These are phyloP conservation scores for Adiantum capillusveneris DNA, from an alignment of 75 land plant genomes.

Conservation along the genomic window DNA sequence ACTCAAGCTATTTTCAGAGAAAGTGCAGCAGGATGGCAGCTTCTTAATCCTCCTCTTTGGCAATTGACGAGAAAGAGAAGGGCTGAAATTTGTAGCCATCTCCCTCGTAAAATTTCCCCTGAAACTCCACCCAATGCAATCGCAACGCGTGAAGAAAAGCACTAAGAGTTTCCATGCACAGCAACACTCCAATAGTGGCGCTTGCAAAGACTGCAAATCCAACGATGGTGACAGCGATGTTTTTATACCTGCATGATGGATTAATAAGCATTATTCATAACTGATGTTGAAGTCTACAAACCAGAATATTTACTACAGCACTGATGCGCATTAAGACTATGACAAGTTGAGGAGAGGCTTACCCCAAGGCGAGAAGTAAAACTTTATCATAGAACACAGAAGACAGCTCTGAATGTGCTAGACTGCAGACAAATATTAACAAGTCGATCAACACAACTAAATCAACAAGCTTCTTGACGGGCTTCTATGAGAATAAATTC, in stretches of 20 bases:
- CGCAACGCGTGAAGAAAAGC: slow-evolving; percentile 92
- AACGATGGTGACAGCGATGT: slow-evolving; percentile 45
- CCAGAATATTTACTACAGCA: not conserved
- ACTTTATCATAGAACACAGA: slow-evolving; percentile 93
- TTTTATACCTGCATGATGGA: slow-evolving; percentile 46
- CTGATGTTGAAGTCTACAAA: not conserved
- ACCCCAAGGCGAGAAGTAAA: slow-evolving; percentile 89
- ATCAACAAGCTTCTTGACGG: not conserved
- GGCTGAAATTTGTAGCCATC: slow-evolving; percentile 90
- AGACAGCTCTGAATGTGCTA: slow-evolving; percentile 95
- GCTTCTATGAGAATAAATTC: too few species aligned
- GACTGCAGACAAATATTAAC: slow-evolving; percentile 33
- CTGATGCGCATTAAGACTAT: not conserved
- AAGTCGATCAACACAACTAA: not conserved
- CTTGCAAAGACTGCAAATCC: slow-evolving; percentile 70
- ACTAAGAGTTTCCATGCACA: slow-evolving; percentile 88
- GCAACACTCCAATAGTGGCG: slow-evolving; percentile 79
- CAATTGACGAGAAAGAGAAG: slow-evolving; percentile 58
- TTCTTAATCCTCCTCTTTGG: slow-evolving; percentile 63
- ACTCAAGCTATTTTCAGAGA: too few species aligned
- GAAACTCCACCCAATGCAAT: slow-evolving; percentile 93
- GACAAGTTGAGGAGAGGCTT: slow-evolving; percentile 11
- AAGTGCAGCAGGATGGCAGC: not conserved
- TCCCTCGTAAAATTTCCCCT: slow-evolving; percentile 77
- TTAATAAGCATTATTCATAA: not conserved